Conservation (phyloP, 225 moss, liverwort and hornwort genomes). For the Bryum argenteum region DNA sequence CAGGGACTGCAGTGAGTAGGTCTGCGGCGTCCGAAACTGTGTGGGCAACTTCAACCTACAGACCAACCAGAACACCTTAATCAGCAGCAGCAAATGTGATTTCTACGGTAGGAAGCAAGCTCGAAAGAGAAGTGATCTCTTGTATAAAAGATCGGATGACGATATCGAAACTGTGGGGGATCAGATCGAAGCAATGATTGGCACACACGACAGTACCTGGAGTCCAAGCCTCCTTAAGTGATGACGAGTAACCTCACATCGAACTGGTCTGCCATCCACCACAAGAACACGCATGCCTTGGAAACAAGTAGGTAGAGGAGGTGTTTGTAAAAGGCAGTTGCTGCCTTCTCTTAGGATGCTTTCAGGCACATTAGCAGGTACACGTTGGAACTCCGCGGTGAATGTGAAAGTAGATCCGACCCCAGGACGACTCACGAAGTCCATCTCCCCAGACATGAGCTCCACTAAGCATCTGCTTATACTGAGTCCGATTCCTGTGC, state of each 20-base stretch:
- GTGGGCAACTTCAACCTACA: slow-evolving; percentile 60
- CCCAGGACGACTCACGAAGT: slow-evolving; percentile 53
- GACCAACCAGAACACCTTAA: slow-evolving; percentile 11
- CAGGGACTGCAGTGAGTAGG: slow-evolving; percentile 39
- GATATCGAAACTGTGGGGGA: not conserved
- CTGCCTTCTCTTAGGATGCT: slow-evolving; percentile 52
- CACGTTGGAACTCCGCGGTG: slow-evolving; percentile 55
- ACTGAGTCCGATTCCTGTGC: slow-evolving; percentile 73
- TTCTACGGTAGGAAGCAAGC: not conserved
- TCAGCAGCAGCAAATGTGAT: slow-evolving; percentile 21
- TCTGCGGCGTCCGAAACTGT: slow-evolving; percentile 54
- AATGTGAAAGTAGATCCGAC: slow-evolving; percentile 69
- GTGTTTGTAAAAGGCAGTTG: slow-evolving; percentile 57
- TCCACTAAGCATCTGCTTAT: slow-evolving; percentile 68
- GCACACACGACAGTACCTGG: slow-evolving; percentile 38
- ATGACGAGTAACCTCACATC: slow-evolving; percentile 65
- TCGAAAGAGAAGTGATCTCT: not conserved
- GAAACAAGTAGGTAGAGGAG: slow-evolving; percentile 60
- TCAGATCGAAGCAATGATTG: not conserved
- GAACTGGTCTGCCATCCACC: slow-evolving; percentile 66
- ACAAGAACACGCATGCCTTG: slow-evolving; percentile 63
- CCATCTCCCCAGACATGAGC: slow-evolving; percentile 72
- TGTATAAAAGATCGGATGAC: slow-evolving; percentile 1
- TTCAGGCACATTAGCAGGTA: slow-evolving; percentile 58
- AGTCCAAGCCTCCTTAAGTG: slow-evolving; percentile 63